phyloP scores from a whole-genome alignment of 2,329 filamentous ascomycete species.

The Monosporascus sp. region DNA sequence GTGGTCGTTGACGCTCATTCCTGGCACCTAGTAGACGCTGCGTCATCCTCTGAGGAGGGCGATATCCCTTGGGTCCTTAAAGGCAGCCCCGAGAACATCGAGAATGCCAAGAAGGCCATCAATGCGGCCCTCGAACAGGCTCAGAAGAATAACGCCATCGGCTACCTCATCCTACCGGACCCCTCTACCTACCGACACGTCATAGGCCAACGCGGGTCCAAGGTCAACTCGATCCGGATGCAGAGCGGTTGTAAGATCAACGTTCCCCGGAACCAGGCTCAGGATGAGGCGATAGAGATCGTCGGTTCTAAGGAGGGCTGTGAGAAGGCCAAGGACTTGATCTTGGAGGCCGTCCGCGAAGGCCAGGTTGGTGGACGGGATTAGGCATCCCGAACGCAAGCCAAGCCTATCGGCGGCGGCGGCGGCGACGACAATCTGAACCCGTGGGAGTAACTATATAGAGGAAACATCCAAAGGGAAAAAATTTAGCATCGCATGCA shows the following conservation, averaged over 20 bases:
- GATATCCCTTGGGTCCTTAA: conserved; percentile 87
- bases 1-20: conserved; percentile 63
- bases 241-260: conserved; percentile 92
- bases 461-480: not conserved
- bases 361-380: conserved; percentile 34
- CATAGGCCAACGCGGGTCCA: conserved; percentile 81
- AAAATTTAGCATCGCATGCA: not conserved
- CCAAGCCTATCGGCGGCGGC: not conserved
- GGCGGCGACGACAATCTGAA: not conserved
- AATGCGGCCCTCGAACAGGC: conserved; percentile 68
- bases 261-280: conserved; percentile 74
- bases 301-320: conserved; percentile 73
- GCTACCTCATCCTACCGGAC: conserved; percentile 86
- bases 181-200: conserved; percentile 85
- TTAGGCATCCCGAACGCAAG: conserved; percentile 15
- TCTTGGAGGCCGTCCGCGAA: conserved; percentile 74
- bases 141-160: conserved; percentile 64
- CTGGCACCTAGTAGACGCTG: conserved; percentile 72
- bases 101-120: conserved; percentile 74
- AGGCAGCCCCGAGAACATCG: conserved; percentile 70
- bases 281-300: conserved; percentile 84
- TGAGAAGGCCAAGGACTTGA: conserved; percentile 82
- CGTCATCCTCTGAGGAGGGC: conserved; percentile 52
- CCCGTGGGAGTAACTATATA: not conserved
- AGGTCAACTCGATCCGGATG: conserved; percentile 89